Percentiles rank a stretch among this genome's conserved stretches.
These are phyloP conservation scores for Beauveria scarabaeidicola DNA, from an alignment of 2,329 filamentous ascomycete genomes.

Conservation along the genomic window DNA sequence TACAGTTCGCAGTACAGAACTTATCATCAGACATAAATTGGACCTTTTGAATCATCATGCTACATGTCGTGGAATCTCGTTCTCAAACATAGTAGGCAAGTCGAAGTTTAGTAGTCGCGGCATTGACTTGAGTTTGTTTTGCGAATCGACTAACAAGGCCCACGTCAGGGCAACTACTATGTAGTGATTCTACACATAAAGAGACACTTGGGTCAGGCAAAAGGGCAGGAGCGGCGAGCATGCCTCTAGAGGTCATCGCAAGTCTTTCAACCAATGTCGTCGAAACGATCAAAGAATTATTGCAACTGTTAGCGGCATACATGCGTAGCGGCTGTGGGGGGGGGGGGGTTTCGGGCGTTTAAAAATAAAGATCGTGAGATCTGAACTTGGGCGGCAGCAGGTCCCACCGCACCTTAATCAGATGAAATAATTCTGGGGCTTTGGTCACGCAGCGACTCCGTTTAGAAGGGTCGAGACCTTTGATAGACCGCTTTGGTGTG, in stretches of 20 bases:
- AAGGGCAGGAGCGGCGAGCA: neutral
- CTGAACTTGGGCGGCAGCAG: conserved; percentile 1
- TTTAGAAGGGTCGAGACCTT: conserved; percentile 7
- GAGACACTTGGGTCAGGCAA: neutral
- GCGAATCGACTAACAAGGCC: too few relatives aligned
- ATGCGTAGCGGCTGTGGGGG: conserved; percentile 2
- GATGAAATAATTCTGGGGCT: conserved; percentile 1
- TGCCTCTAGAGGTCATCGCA: too few relatives aligned
- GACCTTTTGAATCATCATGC: neutral
- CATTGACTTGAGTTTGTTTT: too few relatives aligned
- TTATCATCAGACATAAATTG: neutral
- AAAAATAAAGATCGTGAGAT: conserved; percentile 10
- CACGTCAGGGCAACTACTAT: too few relatives aligned
- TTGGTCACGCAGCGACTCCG: conserved; percentile 4
- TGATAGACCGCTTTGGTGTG: neutral
- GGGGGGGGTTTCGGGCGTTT: neutral
- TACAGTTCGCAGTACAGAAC: neutral
- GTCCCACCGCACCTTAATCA: neutral
- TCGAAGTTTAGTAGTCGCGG: too few relatives aligned
- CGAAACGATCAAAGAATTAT: neutral
- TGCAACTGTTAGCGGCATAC: neutral
- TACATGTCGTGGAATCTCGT: too few relatives aligned
- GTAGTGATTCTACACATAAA: too few relatives aligned
- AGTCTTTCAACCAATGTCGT: neutral
- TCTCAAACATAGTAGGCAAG: too few relatives aligned